Base-by-base conservation (phyloP, 352 stramenopile genomes). In the Pythium phragmitis region DNA sequence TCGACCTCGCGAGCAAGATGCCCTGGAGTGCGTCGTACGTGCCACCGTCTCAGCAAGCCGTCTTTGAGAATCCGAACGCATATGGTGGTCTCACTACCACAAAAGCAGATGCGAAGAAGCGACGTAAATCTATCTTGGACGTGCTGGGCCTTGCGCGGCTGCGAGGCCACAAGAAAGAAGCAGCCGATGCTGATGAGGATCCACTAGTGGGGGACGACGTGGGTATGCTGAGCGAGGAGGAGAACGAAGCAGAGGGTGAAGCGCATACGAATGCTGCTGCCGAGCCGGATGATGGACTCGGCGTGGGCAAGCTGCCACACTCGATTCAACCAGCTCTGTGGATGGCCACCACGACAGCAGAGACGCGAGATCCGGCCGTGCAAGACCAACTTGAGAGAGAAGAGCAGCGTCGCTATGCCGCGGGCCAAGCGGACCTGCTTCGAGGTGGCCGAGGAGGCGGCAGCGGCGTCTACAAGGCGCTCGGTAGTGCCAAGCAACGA, bases 11-110 rank as follows among this genome's bases (percentile, higher is more conserved):
- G 9, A 71, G 41, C 6, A 93, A 93, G 61, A 47, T 93, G 33
- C 85, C 85, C 1, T 93, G 85, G 85, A 91, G 79, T 55, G 39
- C 69, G 0, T 77, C 79, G 3, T 91, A 84, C 57, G 70, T 75
- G 16, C 70, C 53, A 49, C 33, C 39, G 23, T 23, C 51, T 1
- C 58, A 72, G 19, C 65, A 76, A 43, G 59, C 69, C 23, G 62
- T 60, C 6, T 93, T 93, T 46, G 62, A 76, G 30, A 86, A 79
- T 41, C 79, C 81, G 8, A 70, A 62, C n/a, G 33, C 43, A 2
- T 36, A 4, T 0, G 19, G 11, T 11, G 45, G 26, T 19, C n/a
- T 46, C 16, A n/a, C 43, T 19, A 52, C 33, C 7, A 43, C 49
- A 43, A 69, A 43, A 6, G 54, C 41, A 6, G 48, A 34, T 36